Conservation (phyloP, 225 moss, liverwort and hornwort species). For the Straminergon stramineum region DNA sequence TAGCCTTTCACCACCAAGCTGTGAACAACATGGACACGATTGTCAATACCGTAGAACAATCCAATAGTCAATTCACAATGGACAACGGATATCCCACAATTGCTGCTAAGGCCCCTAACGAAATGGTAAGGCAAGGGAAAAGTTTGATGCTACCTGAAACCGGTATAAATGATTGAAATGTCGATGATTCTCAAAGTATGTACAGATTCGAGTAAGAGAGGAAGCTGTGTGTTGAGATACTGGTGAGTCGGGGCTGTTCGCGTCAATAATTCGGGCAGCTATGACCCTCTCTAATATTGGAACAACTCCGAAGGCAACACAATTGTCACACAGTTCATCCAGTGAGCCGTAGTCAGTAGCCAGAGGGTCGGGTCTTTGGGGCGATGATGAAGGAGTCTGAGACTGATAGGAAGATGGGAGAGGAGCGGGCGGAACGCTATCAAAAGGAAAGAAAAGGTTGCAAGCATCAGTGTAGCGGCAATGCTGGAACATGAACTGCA, state of each 20-base stretch:
- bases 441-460: constrained; percentile 71
- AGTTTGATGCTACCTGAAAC: constrained; percentile 55
- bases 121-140: not conserved
- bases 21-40: not conserved
- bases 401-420: constrained; percentile 64
- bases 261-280: constrained; percentile 35
- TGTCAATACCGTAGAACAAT: not conserved
- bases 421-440: constrained; percentile 71
- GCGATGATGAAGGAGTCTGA: constrained; percentile 64
- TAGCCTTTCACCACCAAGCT: not conserved
- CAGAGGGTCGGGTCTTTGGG: constrained; percentile 65
- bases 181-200: constrained; percentile 76
- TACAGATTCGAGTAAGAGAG: constrained; percentile 75
- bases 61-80: not conserved
- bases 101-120: not conserved
- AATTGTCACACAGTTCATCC: constrained; percentile 89
- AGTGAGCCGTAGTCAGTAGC: constrained; percentile 85
- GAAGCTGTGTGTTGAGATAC: constrained; percentile 73
- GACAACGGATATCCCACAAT: not conserved
- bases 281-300: constrained; percentile 64
- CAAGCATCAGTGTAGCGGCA: constrained; percentile 86
- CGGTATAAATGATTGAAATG: constrained; percentile 97
- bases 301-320: constrained; percentile 78
- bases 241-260: constrained; percentile 55
- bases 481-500: constrained; percentile 83